Evolutionary conservation across 495 filamentous ascomycete genomes (phyloP), one percentile per base, ranked within the genome.

Genomic region (Podospora comata): DNA sequence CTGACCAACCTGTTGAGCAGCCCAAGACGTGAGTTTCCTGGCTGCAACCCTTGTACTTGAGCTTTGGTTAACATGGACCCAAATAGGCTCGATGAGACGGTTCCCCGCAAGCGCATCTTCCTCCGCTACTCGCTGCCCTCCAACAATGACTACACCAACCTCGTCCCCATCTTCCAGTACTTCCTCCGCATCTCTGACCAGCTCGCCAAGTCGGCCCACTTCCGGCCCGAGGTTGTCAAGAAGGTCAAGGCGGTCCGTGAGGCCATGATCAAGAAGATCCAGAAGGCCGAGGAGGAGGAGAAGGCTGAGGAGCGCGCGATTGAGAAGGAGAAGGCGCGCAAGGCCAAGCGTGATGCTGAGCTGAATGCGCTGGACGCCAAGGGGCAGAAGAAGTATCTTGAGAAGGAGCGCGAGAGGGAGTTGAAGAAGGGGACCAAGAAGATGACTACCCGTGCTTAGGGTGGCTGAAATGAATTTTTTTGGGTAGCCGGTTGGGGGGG

Each of bases 361-460:
- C 81, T 99, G 64, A 91, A 90, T 74, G 85, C 86, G 9, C 87
- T 99, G 83, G 92, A 87, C 70, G 94, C 94, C 20, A 94, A 97
- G 72, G 93, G 95, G 73, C 95, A 98, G 86, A 90, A 92, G 81
- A 97, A 94, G 83, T 97, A 89, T 76, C 82, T 99, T 64, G 96
- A 98, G 67, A 91, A 89, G 77, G 95, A 99, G 85, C 84, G 85
- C 71, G 90, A 95, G 76, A 92, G 91, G 85, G 92, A 91, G 75
- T 77, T 88, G 73, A 89, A 87, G 78, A 92, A 87, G 76, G 82
- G 79, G 34, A 83, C 86, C 77, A 94, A 92, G 88, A 91, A 86
- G 80, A 82, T 84, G 80, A 89, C 85, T 44, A 27, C 59, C 32
- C 59, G 59, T 32, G 59, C 59, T 11, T 61, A 32, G 13, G 13